Base-by-base conservation (phyloP, 768 basidiomycete species). In the Neoboletus subvelutipes region DNA sequence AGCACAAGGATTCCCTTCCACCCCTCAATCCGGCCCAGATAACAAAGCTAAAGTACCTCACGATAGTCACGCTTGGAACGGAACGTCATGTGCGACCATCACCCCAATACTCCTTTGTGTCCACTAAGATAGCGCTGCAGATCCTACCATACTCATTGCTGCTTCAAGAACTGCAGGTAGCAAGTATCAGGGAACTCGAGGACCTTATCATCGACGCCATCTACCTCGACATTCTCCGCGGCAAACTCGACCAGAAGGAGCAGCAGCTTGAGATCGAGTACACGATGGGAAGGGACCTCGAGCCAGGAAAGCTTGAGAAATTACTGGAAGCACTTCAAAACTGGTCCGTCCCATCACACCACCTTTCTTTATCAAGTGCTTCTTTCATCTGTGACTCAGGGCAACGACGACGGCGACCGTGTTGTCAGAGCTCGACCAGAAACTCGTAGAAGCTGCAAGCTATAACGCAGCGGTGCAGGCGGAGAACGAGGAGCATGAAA, bases 141-240 rank as follows among this genome's bases (percentile, higher is more conserved):
- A 90, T 92, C 63, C 82, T 98, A 3, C 85, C 92, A 0, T 98
- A 98, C 71, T 71, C 84, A 11, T 74, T 80, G 36, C 82, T 98
- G 2, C 81, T 92, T 8, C 68, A 82, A 50, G 76, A 81, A 4
- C 81, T 99, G 20, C 83, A 92, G 48, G 80, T 96, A 72, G 78
- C 85, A 4, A 86, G 83, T 6, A 84, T 95, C 56, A 87, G 95
- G 52, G 90, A 90, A 55, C 85, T 99, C 3, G 96, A 99, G 71
- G 95, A 98, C 73, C 84, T 98, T 61, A 91, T 98, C 68, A 98
- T 99, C 71, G 94, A 98, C 66, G 90, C 90, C 12, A 94, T 98
- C 72, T 98, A 98, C 74, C 84, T 91, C 40, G 90, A 92, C 69
- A 77, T 97, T 39, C 79, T 99, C 37, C 85, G 85, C 49, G 96